Evolutionary conservation across 2,329 filamentous ascomycete species (phyloP).

Genomic region (Beauveria brongniartii): DNA sequence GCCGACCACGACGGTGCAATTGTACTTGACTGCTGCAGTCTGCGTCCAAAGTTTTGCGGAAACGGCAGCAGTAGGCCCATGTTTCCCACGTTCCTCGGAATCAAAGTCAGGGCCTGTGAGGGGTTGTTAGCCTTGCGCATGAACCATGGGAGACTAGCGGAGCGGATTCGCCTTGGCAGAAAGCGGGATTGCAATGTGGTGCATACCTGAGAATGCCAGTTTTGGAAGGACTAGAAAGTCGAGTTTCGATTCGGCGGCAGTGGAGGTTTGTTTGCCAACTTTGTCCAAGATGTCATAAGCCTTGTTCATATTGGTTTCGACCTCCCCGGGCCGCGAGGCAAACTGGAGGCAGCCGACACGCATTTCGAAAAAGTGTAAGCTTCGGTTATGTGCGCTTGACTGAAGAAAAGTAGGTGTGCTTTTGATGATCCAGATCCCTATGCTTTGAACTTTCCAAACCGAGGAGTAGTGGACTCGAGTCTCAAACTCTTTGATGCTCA

Average conservation of each 20-base stretch:
- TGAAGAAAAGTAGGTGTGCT: background rate
- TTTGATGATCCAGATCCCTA: no score
- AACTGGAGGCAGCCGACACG: conserved; percentile 66
- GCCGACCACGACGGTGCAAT: conserved; percentile 61
- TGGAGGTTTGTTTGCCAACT: conserved; percentile 19
- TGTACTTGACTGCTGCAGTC: conserved; percentile 54
- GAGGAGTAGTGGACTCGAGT: background rate
- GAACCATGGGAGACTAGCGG: background rate
- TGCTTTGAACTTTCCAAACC: background rate
- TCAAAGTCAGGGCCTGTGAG: conserved; percentile 41
- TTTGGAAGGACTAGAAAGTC: conserved; percentile 70
- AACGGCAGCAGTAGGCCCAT: conserved; percentile 59
- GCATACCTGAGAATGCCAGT: conserved; percentile 53
- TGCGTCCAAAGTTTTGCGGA: conserved; percentile 67
- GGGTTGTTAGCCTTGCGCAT: background rate
- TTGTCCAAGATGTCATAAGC: conserved; percentile 55
- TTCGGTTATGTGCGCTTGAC: background rate
- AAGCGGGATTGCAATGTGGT: no score
- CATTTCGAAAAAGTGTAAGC: conserved; percentile 34
- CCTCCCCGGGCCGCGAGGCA: conserved; percentile 58
- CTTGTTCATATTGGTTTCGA: conserved; percentile 60
- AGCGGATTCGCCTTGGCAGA: background rate
- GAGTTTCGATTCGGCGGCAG: conserved; percentile 36
- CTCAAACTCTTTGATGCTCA: background rate
- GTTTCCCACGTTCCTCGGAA: conserved; percentile 50